Evolutionary conservation across 257 asterid genomes (phyloP), one percentile per base, ranked within the genome.

Genomic region (Pogostemon cablin): DNA sequence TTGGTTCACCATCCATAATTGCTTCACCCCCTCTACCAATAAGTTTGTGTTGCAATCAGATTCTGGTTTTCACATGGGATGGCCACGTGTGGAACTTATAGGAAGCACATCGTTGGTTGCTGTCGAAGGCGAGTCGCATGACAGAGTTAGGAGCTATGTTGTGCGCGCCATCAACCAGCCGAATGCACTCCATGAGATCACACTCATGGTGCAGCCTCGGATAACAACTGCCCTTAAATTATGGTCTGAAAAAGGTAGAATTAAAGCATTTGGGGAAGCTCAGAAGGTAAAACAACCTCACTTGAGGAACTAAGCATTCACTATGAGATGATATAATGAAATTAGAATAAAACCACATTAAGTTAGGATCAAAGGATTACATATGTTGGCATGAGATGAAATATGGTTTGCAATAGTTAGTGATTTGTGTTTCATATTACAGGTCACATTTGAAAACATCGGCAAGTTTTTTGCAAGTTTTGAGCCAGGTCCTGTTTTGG

Each of bases 381-480:
- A 46, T 46, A 8, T 20, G 25, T 20, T 20, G 25, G 25, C 25
- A 20, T 20, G 25, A 20, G 25, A 20, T 20, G 25, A 9, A 2
- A 46, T 44, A 46, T 46, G 25, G 3, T n/a, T 46, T 46, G 50
- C n/a, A n/a, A 20, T 20, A 20, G 25, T 20, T 20, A 11, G 25
- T 20, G 5, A 20, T 44, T 5, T 9, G 25, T 20, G 0, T 20
- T 20, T 20, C 25, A 20, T 49, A 9, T 64, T 49, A n/a, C 71
- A 87, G 90, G 70, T 85, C 0, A 83, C 85, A 40, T 81, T 79
- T 64, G 83, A 65, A 10, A 87, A 67, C 68, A 83, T 82, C 35
- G 87, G 88, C 12, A 83, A 77, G 62, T 85, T 66, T 62, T 87
- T 87, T 66, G 88, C 82, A 7, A 73, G 82, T 75, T 68, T 87